A percentile compares a stretch with the other conserved stretches of the same genome.
Evolutionary conservation across 169 alveolate species (phyloP).

Genomic region (Amoebophrya sp.): DNA sequence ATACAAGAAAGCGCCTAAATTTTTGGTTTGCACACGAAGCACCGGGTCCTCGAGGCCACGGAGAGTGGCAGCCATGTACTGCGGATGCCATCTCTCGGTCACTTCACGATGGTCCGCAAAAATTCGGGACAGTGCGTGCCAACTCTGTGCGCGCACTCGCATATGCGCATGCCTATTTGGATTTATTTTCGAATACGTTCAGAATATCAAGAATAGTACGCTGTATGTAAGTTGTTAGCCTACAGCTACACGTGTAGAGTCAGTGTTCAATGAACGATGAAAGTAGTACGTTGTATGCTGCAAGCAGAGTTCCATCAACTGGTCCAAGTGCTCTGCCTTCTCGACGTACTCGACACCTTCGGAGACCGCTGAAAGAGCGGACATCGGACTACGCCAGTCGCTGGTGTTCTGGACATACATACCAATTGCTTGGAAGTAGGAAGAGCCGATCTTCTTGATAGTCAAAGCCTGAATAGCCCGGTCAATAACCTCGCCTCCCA

Average conservation of each 20-base stretch:
- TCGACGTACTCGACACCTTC: slow-evolving; percentile 12
- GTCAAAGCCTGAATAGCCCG: neutral
- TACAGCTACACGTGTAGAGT: too few species aligned
- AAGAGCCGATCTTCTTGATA: neutral
- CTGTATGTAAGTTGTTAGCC: too few species aligned
- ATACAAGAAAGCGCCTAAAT: neutral
- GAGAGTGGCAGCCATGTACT: neutral
- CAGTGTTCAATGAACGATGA: too few species aligned
- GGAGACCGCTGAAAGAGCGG: neutral
- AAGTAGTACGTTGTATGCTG: neutral
- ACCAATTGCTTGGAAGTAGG: neutral
- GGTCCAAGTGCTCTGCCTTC: neutral
- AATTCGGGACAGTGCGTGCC: slow-evolving; percentile 7
- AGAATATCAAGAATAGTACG: too few species aligned
- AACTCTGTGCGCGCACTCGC: slow-evolving; percentile 3
- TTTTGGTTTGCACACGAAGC: neutral
- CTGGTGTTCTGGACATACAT: neutral
- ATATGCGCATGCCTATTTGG: too few species aligned
- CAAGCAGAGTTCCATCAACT: neutral
- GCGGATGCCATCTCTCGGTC: neutral
- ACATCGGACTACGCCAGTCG: neutral
- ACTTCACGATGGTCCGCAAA: slow-evolving; percentile 19
- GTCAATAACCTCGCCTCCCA: neutral
- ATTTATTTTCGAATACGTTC: too few species aligned
- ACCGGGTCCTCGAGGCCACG: neutral